A percentile compares a stretch with the other conserved stretches of the same genome.
Conservation (phyloP, 192 early-diverging fungal genomes). For the Backusella tuberculispora region DNA sequence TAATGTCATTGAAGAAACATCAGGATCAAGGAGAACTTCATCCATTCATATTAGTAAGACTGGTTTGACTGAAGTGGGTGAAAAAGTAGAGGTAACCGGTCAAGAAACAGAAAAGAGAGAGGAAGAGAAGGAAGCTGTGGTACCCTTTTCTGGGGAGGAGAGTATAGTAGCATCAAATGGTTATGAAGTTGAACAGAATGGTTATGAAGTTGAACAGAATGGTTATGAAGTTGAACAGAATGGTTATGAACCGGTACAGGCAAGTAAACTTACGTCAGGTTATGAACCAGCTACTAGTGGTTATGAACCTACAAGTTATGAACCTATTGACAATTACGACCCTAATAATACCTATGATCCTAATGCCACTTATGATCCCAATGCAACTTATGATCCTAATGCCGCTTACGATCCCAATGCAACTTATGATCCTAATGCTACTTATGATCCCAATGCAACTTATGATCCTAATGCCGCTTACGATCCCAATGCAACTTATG, state of each 20-base stretch:
- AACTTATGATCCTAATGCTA: background rate
- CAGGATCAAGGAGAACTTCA: too few species aligned
- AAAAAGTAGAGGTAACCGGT: too few species aligned
- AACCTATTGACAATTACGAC: background rate
- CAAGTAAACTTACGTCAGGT: background rate
- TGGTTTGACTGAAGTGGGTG: too few species aligned
- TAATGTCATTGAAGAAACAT: background rate
- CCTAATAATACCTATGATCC: background rate
- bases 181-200: too few species aligned
- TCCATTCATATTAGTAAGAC: too few species aligned
- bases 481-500: background rate
- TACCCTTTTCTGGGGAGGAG: too few species aligned
- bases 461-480: background rate
- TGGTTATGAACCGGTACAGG: background rate
- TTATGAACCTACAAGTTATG: background rate
- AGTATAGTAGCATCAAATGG: too few species aligned
- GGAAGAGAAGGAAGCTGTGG: too few species aligned
- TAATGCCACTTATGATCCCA: background rate
- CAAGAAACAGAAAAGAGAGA: too few species aligned
- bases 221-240: background rate
- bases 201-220: slow-evolving; percentile 2
- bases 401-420: background rate
- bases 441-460: background rate
- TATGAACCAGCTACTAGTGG: background rate
- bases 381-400: background rate